Evolutionary conservation across 1,284 basidiomycete genomes (phyloP).

Genomic region (Irpex sp.): DNA sequence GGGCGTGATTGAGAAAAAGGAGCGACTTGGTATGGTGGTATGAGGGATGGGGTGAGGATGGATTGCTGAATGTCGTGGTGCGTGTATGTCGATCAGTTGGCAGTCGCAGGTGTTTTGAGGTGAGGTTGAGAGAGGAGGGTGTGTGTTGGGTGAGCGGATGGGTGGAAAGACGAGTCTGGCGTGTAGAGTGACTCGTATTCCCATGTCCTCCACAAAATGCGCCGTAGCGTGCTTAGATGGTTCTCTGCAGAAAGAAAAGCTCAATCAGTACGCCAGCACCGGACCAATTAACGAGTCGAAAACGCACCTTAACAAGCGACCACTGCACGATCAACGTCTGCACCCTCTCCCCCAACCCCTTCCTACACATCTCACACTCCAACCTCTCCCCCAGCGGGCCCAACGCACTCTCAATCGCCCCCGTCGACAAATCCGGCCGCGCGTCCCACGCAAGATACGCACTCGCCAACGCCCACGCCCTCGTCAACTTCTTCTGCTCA

Average conservation of each 20-base stretch:
- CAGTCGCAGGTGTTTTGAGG: too few species aligned
- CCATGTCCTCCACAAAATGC: too few species aligned
- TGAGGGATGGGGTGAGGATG: too few species aligned
- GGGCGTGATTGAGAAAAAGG: too few species aligned
- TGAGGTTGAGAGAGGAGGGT: too few species aligned
- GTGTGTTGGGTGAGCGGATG: too few species aligned
- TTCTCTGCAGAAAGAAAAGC: slow-evolving; percentile 1
- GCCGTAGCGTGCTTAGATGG: slow-evolving; percentile 1
- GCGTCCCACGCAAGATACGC: slow-evolving; percentile 37
- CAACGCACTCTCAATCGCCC: slow-evolving; percentile 30
- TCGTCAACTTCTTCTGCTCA: slow-evolving; percentile 34
- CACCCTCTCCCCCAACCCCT: slow-evolving; percentile 56
- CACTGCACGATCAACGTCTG: slow-evolving; percentile 66
- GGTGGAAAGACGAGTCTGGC: too few species aligned
- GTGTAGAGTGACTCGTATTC: too few species aligned
- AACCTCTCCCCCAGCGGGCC: slow-evolving; percentile 30
- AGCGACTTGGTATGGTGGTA: too few species aligned
- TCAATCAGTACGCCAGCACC: too few species aligned
- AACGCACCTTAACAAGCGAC: slow-evolving; percentile 65
- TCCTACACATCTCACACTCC: slow-evolving; percentile 46
- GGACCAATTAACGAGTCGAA: slow-evolving; percentile 1
- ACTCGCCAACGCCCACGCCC: slow-evolving; percentile 35
- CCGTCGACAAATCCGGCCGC: slow-evolving; percentile 31
- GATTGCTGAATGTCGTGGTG: too few species aligned
- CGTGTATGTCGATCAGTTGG: too few species aligned